phyloP scores from a whole-genome alignment of 352 stramenopile species.

The Phytophthora sojae region DNA sequence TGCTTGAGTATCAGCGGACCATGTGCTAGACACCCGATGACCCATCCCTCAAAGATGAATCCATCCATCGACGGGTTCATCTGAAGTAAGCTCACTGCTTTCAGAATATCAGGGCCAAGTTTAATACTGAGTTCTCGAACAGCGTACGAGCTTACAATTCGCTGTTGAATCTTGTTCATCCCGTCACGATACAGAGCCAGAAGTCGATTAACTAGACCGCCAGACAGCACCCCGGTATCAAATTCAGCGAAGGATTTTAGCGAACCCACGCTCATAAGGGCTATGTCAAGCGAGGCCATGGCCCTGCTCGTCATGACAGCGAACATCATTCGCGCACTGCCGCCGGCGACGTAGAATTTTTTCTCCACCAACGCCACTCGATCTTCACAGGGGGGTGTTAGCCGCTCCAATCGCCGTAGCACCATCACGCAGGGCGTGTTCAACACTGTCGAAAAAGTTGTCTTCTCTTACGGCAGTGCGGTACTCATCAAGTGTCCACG shows the following conservation, averaged over 20 bases:
- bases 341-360: background rate
- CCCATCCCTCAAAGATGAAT: background rate
- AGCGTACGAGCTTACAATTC: background rate
- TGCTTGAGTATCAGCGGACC: background rate
- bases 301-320: background rate
- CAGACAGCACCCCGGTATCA: background rate
- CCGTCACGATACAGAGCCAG: background rate
- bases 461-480: background rate
- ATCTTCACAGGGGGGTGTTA: background rate
- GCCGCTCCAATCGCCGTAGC: too few relatives aligned
- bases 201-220: background rate
- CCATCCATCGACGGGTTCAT: background rate
- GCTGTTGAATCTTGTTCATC: background rate
- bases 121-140: background rate
- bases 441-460: background rate
- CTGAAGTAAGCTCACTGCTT: background rate
- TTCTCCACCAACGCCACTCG: too few relatives aligned
- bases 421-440: background rate
- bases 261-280: background rate
- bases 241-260: background rate
- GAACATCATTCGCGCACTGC: background rate
- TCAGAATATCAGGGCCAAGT: background rate
- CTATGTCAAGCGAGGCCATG: background rate
- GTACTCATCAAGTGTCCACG: background rate
- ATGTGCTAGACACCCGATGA: background rate